A percentile compares a stretch with the other conserved stretches of the same genome.
Conservation (phyloP, 2,329 filamentous ascomycete species). For the Proliferodiscus dingleyae region DNA sequence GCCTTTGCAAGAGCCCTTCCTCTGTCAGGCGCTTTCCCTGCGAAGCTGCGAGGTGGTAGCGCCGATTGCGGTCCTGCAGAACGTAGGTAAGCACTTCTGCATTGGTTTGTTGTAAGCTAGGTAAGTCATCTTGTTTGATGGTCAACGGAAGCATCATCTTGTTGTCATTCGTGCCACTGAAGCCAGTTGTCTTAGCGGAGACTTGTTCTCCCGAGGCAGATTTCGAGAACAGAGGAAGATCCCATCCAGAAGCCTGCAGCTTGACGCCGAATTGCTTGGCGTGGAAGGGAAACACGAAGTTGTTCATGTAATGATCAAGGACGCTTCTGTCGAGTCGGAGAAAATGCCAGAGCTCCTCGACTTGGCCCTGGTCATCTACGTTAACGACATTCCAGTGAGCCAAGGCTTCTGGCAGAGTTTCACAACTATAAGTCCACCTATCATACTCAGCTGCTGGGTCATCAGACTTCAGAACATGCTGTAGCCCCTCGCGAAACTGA, state of each 20-base stretch:
- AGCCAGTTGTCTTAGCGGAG: conserved; percentile 50
- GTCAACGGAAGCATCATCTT: conserved; percentile 50
- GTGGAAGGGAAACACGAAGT: conserved; percentile 54
- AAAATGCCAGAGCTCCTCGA: conserved; percentile 43
- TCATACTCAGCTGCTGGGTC: conserved; percentile 47
- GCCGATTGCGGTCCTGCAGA: conserved; percentile 33
- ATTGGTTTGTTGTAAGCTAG: conserved; percentile 57
- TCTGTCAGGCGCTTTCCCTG: conserved; percentile 40
- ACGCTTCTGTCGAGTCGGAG: conserved; percentile 46
- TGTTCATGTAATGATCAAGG: conserved; percentile 57
- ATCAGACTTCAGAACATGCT: conserved; percentile 44
- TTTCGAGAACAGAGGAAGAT: neutral
- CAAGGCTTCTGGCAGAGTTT: conserved; percentile 34
- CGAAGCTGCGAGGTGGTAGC: conserved; percentile 37
- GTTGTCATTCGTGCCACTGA: conserved; percentile 66
- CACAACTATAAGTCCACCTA: conserved; percentile 38
- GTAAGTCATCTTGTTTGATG: conserved; percentile 52
- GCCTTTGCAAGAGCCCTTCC: conserved; percentile 36
- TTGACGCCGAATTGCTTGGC: conserved; percentile 59
- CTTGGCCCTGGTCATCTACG: conserved; percentile 45
- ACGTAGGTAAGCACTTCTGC: conserved; percentile 59
- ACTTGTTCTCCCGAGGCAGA: conserved; percentile 34
- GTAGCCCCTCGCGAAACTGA: conserved; percentile 42
- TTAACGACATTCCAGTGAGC: conserved; percentile 48
- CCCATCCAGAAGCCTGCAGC: conserved; percentile 61